Base-by-base conservation (phyloP, 1,284 basidiomycete species). In the Pholiota adiposa region DNA sequence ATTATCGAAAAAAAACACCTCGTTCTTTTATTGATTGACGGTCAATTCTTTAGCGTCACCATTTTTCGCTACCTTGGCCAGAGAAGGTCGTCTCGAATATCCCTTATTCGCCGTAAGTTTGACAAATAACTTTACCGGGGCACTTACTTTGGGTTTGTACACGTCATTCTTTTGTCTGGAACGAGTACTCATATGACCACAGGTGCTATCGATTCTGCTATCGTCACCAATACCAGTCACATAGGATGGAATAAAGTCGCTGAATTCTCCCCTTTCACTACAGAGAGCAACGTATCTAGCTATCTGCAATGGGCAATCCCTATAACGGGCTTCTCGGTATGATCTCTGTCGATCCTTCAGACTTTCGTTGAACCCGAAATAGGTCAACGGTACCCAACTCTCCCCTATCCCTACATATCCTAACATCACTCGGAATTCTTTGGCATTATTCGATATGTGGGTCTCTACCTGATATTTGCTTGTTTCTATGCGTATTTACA, bases 241-340 rank as follows among this genome's bases (percentile, higher is more conserved):
- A 86, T 93, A 36, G 79, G 79, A 49, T 93, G 90, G 90, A 88
- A 88, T 63, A 81, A 84, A 53, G 89, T 93, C 1, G 83, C 86
- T 16, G 83, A 90, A 9, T 93, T 93, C 68, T 78, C 85, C 27
- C 90, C 90, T 2, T 77, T 89, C 58, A 78, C 76, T 3, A 70
- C 73, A 1, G 81, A 84, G 60, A 81, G 74, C 60, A 88, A 86
- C 64, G 70, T 77, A 14, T 86, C 90, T 0, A 88, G 86, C 64
- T 96, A 95, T 69, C 79, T 95, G 31, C 88, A 90, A 63, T 96
- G 94, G 94, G 83, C 86, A 0, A 83, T 94, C 52, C 83, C 84
- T 4, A 73, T 96, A 40, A 72, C 80, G 0, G 75, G 76, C 25
- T 78, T 94, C 51, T 79, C 83, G 33, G 87, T 94, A 65, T 55